A percentile compares a stretch with the other conserved stretches of the same genome.
Conservation (phyloP, 768 basidiomycete genomes). For the Russula virescens region DNA sequence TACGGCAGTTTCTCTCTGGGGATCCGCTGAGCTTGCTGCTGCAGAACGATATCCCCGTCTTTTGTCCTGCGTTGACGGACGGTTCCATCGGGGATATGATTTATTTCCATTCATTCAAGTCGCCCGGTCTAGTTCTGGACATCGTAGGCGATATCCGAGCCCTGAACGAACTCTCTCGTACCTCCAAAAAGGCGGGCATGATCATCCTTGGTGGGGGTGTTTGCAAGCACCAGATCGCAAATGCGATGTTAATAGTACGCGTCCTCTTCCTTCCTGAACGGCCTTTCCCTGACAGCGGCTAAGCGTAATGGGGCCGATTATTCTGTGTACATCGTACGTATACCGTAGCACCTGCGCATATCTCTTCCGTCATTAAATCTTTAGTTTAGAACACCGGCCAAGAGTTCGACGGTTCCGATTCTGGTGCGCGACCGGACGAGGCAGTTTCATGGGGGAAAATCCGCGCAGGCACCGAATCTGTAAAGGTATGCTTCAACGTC, state of each 20-base stretch:
- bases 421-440: slow-evolving; percentile 94
- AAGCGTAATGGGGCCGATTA: slow-evolving; percentile 98
- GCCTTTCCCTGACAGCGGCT: slow-evolving; percentile 9
- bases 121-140: slow-evolving; percentile 80
- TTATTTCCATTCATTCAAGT: slow-evolving; percentile 94
- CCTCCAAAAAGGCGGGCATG: slow-evolving; percentile 93
- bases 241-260: slow-evolving; percentile 93
- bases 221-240: slow-evolving; percentile 99
- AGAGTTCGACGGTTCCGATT: slow-evolving; percentile 98
- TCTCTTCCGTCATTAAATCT: background rate
- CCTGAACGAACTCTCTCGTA: slow-evolving; percentile 84
- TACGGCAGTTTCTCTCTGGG: slow-evolving; percentile 25
- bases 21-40: slow-evolving; percentile 26
- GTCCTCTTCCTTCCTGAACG: slow-evolving; percentile 25
- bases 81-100: slow-evolving; percentile 99
- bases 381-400: slow-evolving; percentile 84
- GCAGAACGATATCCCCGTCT: slow-evolving; percentile 97
- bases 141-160: slow-evolving; percentile 92
- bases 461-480: slow-evolving; percentile 71
- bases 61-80: slow-evolving; percentile 97
- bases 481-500: slow-evolving; percentile 50
- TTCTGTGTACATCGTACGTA: slow-evolving; percentile 84
- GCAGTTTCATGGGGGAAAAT: slow-evolving; percentile 99
- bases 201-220: slow-evolving; percentile 97
- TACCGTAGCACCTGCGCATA: slow-evolving; percentile 6